Percentiles rank a stretch among this genome's conserved stretches.
These are phyloP conservation scores for Fusarium domesticum DNA, from an alignment of 2,329 filamentous ascomycete genomes.

Conservation along the genomic window DNA sequence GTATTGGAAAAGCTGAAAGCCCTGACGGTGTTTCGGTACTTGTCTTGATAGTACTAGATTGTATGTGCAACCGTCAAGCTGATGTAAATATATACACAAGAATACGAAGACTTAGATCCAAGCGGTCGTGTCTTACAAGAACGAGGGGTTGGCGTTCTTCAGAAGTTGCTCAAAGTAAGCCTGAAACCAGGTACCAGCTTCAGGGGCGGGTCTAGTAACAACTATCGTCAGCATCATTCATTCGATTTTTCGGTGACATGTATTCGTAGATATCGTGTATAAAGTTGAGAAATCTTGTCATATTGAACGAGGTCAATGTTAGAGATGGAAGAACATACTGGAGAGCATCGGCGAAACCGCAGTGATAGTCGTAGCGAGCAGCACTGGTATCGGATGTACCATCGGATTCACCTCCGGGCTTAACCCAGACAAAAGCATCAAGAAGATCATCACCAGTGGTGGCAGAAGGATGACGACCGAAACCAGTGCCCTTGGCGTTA, in stretches of 20 bases:
- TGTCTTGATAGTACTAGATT: too few relatives aligned
- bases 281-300: too few relatives aligned
- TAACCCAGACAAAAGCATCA: constrained; percentile 69
- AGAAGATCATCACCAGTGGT: constrained; percentile 56
- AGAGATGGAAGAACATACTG: constrained; percentile 8
- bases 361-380: constrained; percentile 39
- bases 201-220: constrained; percentile 55
- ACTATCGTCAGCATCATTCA: constrained; percentile 27
- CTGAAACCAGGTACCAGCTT: constrained; percentile 68
- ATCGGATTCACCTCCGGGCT: constrained; percentile 61
- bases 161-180: constrained; percentile 58
- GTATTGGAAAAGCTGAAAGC: too few relatives aligned
- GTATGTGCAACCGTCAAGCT: too few relatives aligned
- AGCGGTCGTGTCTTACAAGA: too few relatives aligned
- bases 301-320: rapidly evolving
- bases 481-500: constrained; percentile 61
- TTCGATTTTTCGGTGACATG: too few relatives aligned
- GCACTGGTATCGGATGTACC: constrained; percentile 48
- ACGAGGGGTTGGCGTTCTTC: constrained; percentile 54
- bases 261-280: too few relatives aligned
- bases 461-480: constrained; percentile 61
- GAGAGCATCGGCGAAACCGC: constrained; percentile 52
- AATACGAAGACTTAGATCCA: too few relatives aligned
- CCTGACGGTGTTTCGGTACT: too few relatives aligned
- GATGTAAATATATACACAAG: too few relatives aligned